A percentile compares a stretch with the other conserved stretches of the same genome.
phyloP scores from a whole-genome alignment of 140 eudicot genomes.

The Ambrosia hybrid region DNA sequence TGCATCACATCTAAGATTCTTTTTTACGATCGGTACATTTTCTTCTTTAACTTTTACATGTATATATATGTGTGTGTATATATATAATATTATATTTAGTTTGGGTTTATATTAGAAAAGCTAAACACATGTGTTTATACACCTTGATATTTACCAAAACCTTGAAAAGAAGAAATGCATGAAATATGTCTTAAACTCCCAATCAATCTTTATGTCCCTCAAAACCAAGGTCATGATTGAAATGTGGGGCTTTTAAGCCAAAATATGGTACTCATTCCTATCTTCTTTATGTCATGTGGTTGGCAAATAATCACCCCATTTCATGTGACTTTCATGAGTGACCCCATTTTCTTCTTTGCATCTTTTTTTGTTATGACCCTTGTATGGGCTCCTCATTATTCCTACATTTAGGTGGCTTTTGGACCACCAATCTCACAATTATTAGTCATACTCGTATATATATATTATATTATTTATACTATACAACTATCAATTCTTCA shows the following conservation, averaged over 20 bases:
- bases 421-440: slow-evolving; percentile 34
- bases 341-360: slow-evolving; percentile 40
- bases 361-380: slow-evolving; percentile 31
- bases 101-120: too few relatives aligned
- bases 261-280: slow-evolving; percentile 35
- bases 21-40: too few relatives aligned
- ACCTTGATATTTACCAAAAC: too few relatives aligned
- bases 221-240: slow-evolving; percentile 32
- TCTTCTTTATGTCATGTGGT: slow-evolving; percentile 45
- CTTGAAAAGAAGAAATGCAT: neutral
- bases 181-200: slow-evolving; percentile 12
- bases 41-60: too few relatives aligned
- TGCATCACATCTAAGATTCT: too few relatives aligned
- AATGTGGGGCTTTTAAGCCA: slow-evolving; percentile 43
- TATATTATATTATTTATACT: neutral
- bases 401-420: slow-evolving; percentile 19
- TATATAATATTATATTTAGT: too few relatives aligned
- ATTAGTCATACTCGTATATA: slow-evolving; percentile 6
- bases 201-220: slow-evolving; percentile 24
- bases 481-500: slow-evolving; percentile 26
- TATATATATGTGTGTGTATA: too few relatives aligned
- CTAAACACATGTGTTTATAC: too few relatives aligned
- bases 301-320: slow-evolving; percentile 38
- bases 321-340: slow-evolving; percentile 48
- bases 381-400: slow-evolving; percentile 37